Base-by-base conservation (phyloP, 306 rosid genomes). In the Medicago arabica region DNA sequence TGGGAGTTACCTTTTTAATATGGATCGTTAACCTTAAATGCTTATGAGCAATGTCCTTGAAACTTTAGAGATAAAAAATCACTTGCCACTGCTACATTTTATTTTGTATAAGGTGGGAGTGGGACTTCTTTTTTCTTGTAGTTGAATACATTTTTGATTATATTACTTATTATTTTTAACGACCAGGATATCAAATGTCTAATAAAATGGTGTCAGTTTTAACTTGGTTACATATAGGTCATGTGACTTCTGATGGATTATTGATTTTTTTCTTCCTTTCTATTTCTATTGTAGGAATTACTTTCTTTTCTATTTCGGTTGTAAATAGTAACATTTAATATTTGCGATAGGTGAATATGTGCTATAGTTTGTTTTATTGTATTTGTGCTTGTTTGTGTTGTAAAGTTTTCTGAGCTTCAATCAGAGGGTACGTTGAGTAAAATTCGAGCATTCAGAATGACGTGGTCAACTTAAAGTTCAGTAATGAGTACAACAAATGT, bases 1-100 rank as follows among this genome's bases (percentile, higher is more conserved):
- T 77, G 63, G 89, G 79, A 81, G 77, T 71, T 76, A 38, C 59
- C 40, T 77, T 13, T 72, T 17, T 66, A 51, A 43, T 71, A 43
- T 65, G 54, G 40, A 50, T 74, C 11, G 19, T 17, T 28, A 55
- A 50, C 64, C 64, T 65, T 66, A 59, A 78, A 50, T 39, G 16
- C 6, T 44, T 67, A 2, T n/a, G 41, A 59, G 58, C 47, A 51
- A 74, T 58, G 25, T 16, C 44, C 69, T 64, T 64, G 69, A 39
- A 12, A 31, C 59, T 44, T 72, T 28, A 74, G 31, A 60, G 70
- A 69, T 59, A 39, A 25, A 75, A 67, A n/a, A 23, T 18, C 14
- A 28, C 46, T 51, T 65, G 31, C 60, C 51, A 17, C 64, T 75
- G 72, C 39, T 19, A 25, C 46, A 34, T 65, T 75, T 28, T 50